Conservation (phyloP, 345 rosid genomes). For the Ricinus communis region DNA sequence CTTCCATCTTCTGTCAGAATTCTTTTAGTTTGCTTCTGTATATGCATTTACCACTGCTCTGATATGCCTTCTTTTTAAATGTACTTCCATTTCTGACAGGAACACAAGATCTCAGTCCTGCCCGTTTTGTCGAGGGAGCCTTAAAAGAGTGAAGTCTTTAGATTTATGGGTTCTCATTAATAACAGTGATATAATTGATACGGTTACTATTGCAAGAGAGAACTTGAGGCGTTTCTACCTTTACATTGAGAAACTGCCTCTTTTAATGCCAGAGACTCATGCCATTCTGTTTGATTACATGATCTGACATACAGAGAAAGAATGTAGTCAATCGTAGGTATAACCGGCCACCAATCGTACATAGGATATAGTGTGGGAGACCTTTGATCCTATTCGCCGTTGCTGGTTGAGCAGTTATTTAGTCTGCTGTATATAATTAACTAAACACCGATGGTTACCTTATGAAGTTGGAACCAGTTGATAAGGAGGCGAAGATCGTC, state of each 20-base stretch:
- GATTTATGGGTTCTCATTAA: slow-evolving; percentile 63
- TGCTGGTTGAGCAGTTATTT: slow-evolving; percentile 17
- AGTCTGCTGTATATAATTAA: slow-evolving; percentile 27
- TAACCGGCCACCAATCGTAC: slow-evolving; percentile 25
- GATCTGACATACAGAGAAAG: slow-evolving; percentile 41
- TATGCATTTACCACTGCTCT: background rate
- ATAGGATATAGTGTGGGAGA: slow-evolving; percentile 16
- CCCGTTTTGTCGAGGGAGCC: slow-evolving; percentile 68
- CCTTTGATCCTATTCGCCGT: slow-evolving; percentile 16
- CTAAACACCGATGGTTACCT: slow-evolving; percentile 7
- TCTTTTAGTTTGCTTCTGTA: background rate
- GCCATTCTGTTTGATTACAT: slow-evolving; percentile 55
- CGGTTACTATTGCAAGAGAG: slow-evolving; percentile 47
- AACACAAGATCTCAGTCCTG: slow-evolving; percentile 60
- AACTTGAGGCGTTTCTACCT: slow-evolving; percentile 54
- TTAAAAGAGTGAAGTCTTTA: slow-evolving; percentile 44
- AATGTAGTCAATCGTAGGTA: background rate
- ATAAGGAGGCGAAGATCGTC: background rate
- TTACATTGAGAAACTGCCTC: slow-evolving; percentile 51
- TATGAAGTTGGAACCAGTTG: slow-evolving; percentile 1
- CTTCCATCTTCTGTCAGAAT: background rate
- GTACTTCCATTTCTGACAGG: slow-evolving; percentile 39
- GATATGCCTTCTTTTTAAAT: background rate
- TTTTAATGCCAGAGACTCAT: slow-evolving; percentile 38
- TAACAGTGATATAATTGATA: slow-evolving; percentile 41